Conservation (phyloP, 2,329 filamentous ascomycete genomes). For the Penicillium hordei region DNA sequence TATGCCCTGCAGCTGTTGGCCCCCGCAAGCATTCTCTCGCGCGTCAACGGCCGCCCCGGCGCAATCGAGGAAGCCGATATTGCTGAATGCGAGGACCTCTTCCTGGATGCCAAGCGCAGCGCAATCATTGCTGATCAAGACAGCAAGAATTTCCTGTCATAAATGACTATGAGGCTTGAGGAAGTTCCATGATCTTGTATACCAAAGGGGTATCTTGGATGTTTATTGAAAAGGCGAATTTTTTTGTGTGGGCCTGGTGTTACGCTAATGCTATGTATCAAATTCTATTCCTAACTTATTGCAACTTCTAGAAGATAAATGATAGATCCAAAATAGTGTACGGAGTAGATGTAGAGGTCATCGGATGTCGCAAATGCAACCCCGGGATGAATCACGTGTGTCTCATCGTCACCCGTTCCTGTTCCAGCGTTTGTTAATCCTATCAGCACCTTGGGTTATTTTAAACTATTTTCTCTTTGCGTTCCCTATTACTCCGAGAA, state of each 20-base stretch:
- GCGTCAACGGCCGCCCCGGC: constrained; percentile 73
- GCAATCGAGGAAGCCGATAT: constrained; percentile 73
- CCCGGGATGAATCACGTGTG: constrained; percentile 23
- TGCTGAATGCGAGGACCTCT: constrained; percentile 77
- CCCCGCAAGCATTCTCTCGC: constrained; percentile 85
- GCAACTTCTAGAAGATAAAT: background rate
- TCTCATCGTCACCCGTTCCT: constrained; percentile 16
- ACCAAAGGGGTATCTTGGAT: constrained; percentile 24
- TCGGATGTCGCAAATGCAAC: constrained; percentile 11
- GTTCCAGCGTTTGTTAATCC: constrained; percentile 10
- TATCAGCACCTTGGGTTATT: background rate
- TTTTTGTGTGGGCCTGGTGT: constrained; percentile 21
- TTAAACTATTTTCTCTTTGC: background rate
- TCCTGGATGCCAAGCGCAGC: constrained; percentile 78
- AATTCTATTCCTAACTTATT: constrained; percentile 6
- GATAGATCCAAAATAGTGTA: background rate
- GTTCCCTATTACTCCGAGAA: background rate
- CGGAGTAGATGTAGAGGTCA: background rate
- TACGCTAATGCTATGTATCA: constrained; percentile 28
- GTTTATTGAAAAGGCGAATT: constrained; percentile 29
- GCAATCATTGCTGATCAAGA: constrained; percentile 68
- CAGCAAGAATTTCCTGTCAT: constrained; percentile 61
- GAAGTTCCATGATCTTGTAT: constrained; percentile 24
- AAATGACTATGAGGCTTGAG: constrained; percentile 21
- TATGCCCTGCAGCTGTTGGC: constrained; percentile 92